A percentile compares a stretch with the other conserved stretches of the same genome.
Conservation (phyloP, 176 grass and related monocot species). For the Carex littledalei region DNA sequence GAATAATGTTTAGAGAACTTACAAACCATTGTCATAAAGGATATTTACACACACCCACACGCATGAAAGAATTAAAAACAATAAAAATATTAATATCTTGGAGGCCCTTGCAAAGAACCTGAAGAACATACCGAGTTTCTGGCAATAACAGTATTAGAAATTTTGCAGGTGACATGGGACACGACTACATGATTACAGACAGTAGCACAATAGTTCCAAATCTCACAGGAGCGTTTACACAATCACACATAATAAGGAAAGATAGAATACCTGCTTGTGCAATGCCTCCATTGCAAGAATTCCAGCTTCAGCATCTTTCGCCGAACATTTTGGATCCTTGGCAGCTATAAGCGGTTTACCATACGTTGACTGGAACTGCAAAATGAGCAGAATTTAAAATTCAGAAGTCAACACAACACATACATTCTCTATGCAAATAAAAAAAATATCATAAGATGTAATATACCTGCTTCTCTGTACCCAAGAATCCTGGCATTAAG, state of each 20-base stretch:
- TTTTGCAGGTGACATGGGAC: background rate
- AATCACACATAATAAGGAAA: background rate
- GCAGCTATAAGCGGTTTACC: constrained; percentile 91
- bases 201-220: background rate
- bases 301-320: constrained; percentile 97
- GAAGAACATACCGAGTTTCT: background rate
- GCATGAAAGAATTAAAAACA: background rate
- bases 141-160: background rate
- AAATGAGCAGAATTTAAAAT: constrained; percentile 13
- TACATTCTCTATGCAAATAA: background rate
- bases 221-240: background rate
- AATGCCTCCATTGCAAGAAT: constrained; percentile 99
- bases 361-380: constrained; percentile 90
- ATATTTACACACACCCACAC: background rate
- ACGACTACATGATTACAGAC: background rate
- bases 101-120: background rate
- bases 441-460: background rate
- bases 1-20: background rate
- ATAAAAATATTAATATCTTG: background rate
- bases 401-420: constrained; percentile 8
- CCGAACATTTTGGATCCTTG: constrained; percentile 97
- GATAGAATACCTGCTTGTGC: constrained; percentile 78
- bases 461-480: constrained; percentile 92
- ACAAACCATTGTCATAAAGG: background rate
- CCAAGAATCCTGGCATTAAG: constrained; percentile 99